These are phyloP conservation scores for Aphanoascus verrucosus DNA, from an alignment of 2,329 filamentous ascomycete species.

Conservation along the genomic window DNA sequence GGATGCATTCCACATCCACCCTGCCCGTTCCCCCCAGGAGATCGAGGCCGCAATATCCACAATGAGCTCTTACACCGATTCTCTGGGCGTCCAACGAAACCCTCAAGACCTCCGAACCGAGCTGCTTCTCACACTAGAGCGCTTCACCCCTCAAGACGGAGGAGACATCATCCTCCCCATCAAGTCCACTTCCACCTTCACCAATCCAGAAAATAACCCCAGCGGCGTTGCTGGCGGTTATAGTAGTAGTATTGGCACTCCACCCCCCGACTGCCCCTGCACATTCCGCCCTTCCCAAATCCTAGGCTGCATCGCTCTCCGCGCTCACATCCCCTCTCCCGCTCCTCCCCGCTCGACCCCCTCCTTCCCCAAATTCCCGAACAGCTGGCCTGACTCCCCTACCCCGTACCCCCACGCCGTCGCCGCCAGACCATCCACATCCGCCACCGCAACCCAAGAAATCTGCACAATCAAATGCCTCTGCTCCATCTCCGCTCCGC, in stretches of 20 bases:
- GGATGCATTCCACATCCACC: slow-evolving; percentile 13
- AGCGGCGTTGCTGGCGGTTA: no score
- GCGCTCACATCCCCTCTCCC: slow-evolving; percentile 22
- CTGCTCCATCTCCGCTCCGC: slow-evolving; percentile 43
- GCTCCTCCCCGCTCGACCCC: slow-evolving; percentile 12
- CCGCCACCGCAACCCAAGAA: no score
- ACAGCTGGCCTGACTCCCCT: no score
- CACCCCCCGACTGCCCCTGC: neutral
- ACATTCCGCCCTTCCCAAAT: slow-evolving; percentile 7
- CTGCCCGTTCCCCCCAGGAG: slow-evolving; percentile 11
- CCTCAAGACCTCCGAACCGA: slow-evolving; percentile 49
- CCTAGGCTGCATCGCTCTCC: slow-evolving; percentile 44
- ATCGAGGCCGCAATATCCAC: slow-evolving; percentile 19
- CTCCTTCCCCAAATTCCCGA: no score
- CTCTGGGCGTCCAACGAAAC: slow-evolving; percentile 44
- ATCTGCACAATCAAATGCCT: slow-evolving; percentile 50
- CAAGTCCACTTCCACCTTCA: slow-evolving; percentile 13
- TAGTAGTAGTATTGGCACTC: no score
- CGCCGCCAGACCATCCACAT: no score
- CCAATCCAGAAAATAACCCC: slow-evolving; percentile 5
- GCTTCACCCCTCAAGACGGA: slow-evolving; percentile 33
- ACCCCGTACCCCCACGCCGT: no score
- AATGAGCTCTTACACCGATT: slow-evolving; percentile 35
- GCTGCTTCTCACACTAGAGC: slow-evolving; percentile 44
- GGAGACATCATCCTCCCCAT: slow-evolving; percentile 13